Base-by-base conservation (phyloP, 176 grass and related monocot species). In the Musa acuminata region DNA sequence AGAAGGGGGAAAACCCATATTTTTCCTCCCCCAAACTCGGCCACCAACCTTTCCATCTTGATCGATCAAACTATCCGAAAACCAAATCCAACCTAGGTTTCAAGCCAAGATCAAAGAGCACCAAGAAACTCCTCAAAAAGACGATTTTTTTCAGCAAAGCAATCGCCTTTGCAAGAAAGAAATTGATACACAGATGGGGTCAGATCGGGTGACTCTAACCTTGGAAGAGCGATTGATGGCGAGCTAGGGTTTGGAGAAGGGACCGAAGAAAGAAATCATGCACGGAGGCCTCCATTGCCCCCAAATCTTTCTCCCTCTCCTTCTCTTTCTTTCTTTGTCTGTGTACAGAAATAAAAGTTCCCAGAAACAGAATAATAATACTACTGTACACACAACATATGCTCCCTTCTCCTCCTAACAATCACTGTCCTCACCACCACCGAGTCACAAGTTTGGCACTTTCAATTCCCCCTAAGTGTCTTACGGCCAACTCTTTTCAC, bases 261-360 rank as follows among this genome's bases (percentile, higher is more conserved):
- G 8, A 52, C 4, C 4, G 75, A 50, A 77, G 54, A 23, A 55
- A 77, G 17, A 67, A 77, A 50, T 3, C 73, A 81, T 77, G 66
- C 48, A 73, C 67, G 48, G 83, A 53, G 65, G 23, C 55, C 24
- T 48, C 78, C 63, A 23, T 52, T 76, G 62, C 22, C 19, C 55
- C 63, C 76, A 72, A 79, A 69, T 59, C 60, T 64, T 57, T 70
- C 75, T 63, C 68, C 51, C 57, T 20, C 50, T 79, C 54, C 17
- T 49, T 25, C 26, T 53, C 25, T 60, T 51, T 63, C 19, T 79
- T 17, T 79, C 82, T 79, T 60, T 75, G n/a, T 84, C 67, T 60
- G 58, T 70, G 19, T 67, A 21, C 20, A 24, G 22, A n/a, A 6
- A 64, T 43, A 64, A 25, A 22, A 22, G n/a, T 24, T 64, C 14